Evolutionary conservation across 495 filamentous ascomycete genomes (phyloP), one percentile per base, ranked within the genome.

Genomic region (Gamarada debralockiae): DNA sequence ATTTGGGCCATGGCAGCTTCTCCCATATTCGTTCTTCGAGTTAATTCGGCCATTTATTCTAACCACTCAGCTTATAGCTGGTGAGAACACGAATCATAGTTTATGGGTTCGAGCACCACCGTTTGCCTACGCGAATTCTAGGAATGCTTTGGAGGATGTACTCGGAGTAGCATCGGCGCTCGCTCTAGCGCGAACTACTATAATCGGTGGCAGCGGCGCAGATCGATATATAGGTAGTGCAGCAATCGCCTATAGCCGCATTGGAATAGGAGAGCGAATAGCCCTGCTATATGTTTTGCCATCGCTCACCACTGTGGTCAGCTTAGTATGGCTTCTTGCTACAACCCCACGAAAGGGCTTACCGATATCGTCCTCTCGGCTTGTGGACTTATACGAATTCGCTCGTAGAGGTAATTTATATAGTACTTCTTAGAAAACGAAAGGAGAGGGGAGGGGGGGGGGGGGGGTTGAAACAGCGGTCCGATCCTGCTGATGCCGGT

Each of bases 91-190:
- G 31, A 34, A 34, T 34, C 39, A 42, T 15, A 42, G 12, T 42
- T 20, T 13, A 42, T 42, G 18, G 10, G 39, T 42, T 8, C 39
- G 39, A 13, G 12, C 10, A 20, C 39, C 41, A 5, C 41, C 41
- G 6, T 45, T 5, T 25, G 41, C 41, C 4, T 45, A 5, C 18
- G 41, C 18, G 9, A 23, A 45, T 7, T 45, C 41, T 21, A 45
- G n/a, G 41, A 45, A 45, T 45, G 41, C 17, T 25, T 7, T 45
- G 22, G 41, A 45, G 21, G 41, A 45, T n/a, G n/a, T 45, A n/a
- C n/a, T 45, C 17, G 41, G 9, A 7, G 4, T 45, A 9, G n/a
- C 22, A 21, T 45, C 41, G 17, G 41, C 41, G 3, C 41, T 45
- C 5, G 17, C 18, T 9, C 7, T 45, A n/a, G 3, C 41, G 4